Evolutionary conservation across 2,329 filamentous ascomycete genomes (phyloP).

Genomic region (Aphanocladium album): DNA sequence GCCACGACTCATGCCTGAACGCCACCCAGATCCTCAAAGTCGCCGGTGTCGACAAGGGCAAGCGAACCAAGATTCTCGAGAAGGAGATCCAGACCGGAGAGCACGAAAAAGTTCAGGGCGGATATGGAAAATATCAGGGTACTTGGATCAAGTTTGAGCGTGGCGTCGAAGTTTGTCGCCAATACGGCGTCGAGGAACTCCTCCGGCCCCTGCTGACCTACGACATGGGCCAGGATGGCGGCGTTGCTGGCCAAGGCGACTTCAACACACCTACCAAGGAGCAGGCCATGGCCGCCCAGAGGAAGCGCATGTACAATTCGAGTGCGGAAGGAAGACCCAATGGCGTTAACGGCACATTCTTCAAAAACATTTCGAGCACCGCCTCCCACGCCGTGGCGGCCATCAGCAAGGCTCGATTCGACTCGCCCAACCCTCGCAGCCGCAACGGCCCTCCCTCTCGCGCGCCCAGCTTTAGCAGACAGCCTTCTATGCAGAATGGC

Average conservation of each 20-base stretch:
- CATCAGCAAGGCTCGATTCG: conserved; percentile 92
- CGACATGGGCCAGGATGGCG: conserved; percentile 73
- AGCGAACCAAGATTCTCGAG: conserved; percentile 94
- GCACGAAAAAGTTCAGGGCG: conserved; percentile 97
- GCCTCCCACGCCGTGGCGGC: conserved; percentile 91
- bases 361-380: conserved; percentile 92
- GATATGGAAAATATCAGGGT: conserved; percentile 97
- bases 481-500: conserved; percentile 65
- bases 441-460: conserved; percentile 57
- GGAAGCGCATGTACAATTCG: conserved; percentile 83
- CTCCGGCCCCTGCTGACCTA: conserved; percentile 72
- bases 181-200: conserved; percentile 71
- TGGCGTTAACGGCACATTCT: conserved; percentile 78
- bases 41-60: conserved; percentile 93
- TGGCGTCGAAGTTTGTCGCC: conserved; percentile 84
- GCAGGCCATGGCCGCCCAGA: conserved; percentile 92
- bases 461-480: conserved; percentile 65
- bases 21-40: conserved; percentile 98
- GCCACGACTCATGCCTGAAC: conserved; percentile 94
- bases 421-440: conserved; percentile 71
- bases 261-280: conserved; percentile 97
- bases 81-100: conserved; percentile 96
- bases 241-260: conserved; percentile 63
- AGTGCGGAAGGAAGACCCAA: conserved; percentile 61
- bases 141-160: conserved; percentile 97